Base-by-base conservation (phyloP, 371 early-diverging fungal genomes). In the Mortierella sp. region DNA sequence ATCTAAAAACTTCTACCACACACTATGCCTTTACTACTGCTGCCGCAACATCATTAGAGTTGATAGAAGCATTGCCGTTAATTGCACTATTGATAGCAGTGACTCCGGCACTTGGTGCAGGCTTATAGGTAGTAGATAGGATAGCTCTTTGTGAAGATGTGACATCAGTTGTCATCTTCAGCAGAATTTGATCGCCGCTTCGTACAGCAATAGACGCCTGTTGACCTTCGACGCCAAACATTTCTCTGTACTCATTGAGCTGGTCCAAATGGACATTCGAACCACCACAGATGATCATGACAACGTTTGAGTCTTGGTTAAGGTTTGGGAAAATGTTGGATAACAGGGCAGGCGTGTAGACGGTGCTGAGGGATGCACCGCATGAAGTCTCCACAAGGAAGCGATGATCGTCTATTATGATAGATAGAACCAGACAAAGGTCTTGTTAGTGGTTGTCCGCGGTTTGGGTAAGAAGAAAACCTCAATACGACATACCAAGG, bases 271-370 rank as follows among this genome's bases (percentile, higher is more conserved):
- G 85, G 40, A 89, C 85, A 61, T 90, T 89, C 6, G 89, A 89
- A 19, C 90, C 90, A 23, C 90, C 90, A 26, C 89, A 89, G 34
- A 89, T 87, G 45, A 90, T 75, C 3, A 90, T 82, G 9, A 90
- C 86, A 6, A 90, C 83, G 57, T 89, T 86, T 7, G 86, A 86
- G 3, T 84, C 72, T 17, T 83, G 73, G 7, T 79, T 75, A 23
- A 90, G 71, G 26, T 87, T 78, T 0, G 90, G 89, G 57, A 89
- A 64, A 22, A 89, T 86, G 56, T 89, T 86, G 19, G 86, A 81
- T 37, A 90, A 84, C 15, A 89, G 74, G 22, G 63, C 68, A n/a
- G 87, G 85, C 22, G 89, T 87, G 68, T 88, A 90, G 43, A 83
- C 87, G 3, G 86, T 70, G 10, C 87, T 85, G 31, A 91, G 78